These are phyloP conservation scores for Pseudozyma tsukubaensis DNA, from an alignment of 1,284 basidiomycete species.

Conservation along the genomic window DNA sequence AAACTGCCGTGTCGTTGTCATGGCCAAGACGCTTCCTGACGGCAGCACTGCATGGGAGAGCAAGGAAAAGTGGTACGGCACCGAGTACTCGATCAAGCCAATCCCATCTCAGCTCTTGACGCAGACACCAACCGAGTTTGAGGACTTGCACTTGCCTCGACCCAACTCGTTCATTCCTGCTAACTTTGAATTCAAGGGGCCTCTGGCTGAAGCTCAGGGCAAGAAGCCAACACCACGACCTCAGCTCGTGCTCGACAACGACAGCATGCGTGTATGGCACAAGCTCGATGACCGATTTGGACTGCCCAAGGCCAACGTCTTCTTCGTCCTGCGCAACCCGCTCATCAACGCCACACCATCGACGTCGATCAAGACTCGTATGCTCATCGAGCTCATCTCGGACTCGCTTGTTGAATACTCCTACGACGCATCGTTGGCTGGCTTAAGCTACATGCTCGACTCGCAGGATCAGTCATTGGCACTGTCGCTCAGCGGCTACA, in stretches of 20 bases:
- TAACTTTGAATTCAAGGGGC: constrained; percentile 56
- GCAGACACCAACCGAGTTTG: constrained; percentile 34
- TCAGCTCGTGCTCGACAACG: constrained; percentile 56
- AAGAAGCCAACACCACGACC: constrained; percentile 61
- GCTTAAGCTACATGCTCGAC: constrained; percentile 81
- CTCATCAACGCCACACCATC: constrained; percentile 67
- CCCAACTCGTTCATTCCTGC: constrained; percentile 66
- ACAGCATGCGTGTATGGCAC: constrained; percentile 65
- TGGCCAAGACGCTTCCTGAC: constrained; percentile 74
- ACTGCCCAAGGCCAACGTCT: constrained; percentile 67
- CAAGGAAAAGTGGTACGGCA: constrained; percentile 68
- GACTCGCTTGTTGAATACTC: constrained; percentile 90
- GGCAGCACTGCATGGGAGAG: constrained; percentile 57
- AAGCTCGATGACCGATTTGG: constrained; percentile 68
- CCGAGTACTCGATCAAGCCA: constrained; percentile 64
- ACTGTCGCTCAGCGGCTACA: constrained; percentile 85
- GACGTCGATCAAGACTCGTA: constrained; percentile 71
- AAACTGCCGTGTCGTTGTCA: constrained; percentile 80
- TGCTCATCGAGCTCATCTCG: constrained; percentile 87
- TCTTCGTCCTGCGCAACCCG: constrained; percentile 65
- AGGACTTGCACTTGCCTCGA: constrained; percentile 62
- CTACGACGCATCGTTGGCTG: constrained; percentile 93
- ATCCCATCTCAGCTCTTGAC: constrained; percentile 50
- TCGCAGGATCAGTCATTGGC: constrained; percentile 78
- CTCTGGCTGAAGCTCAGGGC: constrained; percentile 34